phyloP scores from a whole-genome alignment of 2,329 filamentous ascomycete genomes.

The Aspergillus cejpii region DNA sequence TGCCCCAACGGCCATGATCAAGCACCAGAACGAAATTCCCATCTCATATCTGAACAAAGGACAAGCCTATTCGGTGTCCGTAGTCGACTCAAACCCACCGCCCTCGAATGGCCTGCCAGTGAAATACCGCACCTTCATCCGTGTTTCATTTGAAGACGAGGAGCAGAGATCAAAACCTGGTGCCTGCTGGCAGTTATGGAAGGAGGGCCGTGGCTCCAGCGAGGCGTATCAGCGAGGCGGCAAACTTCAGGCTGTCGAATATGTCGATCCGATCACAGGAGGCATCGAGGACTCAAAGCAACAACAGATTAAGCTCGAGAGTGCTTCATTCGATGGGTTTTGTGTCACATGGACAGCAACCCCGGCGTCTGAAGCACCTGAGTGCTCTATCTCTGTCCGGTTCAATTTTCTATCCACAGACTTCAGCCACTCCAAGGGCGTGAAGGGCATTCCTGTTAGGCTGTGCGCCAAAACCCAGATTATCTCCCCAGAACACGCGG shows the following conservation, averaged over 20 bases:
- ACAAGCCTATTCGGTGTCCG: slow-evolving; percentile 81
- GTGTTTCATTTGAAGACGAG: slow-evolving; percentile 96
- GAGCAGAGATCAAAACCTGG: slow-evolving; percentile 79
- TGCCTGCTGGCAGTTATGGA: slow-evolving; percentile 87
- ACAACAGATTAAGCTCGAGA: slow-evolving; percentile 62
- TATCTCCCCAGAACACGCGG: slow-evolving; percentile 49
- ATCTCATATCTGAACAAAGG: slow-evolving; percentile 98
- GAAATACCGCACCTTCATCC: slow-evolving; percentile 81
- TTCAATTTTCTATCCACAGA: slow-evolving; percentile 99
- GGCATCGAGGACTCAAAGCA: slow-evolving; percentile 52
- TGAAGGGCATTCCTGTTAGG: slow-evolving; percentile 92
- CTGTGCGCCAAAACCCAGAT: slow-evolving; percentile 84
- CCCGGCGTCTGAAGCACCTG: slow-evolving; percentile 54
- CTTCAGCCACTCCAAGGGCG: slow-evolving; percentile 97
- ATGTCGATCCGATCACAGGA: slow-evolving; percentile 61
- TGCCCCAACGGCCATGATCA: slow-evolving; percentile 90
- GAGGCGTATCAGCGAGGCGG: slow-evolving; percentile 92
- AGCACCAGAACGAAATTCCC: slow-evolving; percentile 79
- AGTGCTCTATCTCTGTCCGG: slow-evolving; percentile 81
- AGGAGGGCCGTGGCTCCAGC: slow-evolving; percentile 89
- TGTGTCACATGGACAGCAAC: slow-evolving; percentile 81
- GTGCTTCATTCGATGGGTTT: slow-evolving; percentile 86
- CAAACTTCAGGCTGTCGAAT: slow-evolving; percentile 90
- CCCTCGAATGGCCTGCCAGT: slow-evolving; percentile 54
- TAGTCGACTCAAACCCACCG: slow-evolving; percentile 67